Evolutionary conservation across 129 eudicot species (phyloP).

Genomic region (Escallonia rubra): DNA sequence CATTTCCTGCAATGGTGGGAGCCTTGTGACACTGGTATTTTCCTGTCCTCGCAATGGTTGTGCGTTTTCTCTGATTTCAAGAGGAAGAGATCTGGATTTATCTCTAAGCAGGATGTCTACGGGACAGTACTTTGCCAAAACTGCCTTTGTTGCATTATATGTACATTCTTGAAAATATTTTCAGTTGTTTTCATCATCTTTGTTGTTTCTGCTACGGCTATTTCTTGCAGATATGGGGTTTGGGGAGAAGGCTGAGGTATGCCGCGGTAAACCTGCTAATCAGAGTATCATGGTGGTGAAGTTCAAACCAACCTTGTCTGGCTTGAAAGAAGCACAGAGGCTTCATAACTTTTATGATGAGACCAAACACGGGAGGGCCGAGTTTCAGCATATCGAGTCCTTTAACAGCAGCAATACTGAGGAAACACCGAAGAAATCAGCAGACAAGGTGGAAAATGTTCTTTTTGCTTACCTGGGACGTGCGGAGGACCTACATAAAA

Average conservation of each 20-base stretch:
- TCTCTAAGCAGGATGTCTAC: no score
- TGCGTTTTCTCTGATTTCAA: no score
- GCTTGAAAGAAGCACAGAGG: constrained; percentile 46
- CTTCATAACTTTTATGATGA: constrained; percentile 25
- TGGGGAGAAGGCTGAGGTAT: constrained; percentile 25
- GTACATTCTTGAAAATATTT: no score
- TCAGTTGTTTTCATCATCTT: neutral
- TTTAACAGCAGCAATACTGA: neutral
- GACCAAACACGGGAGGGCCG: constrained; percentile 36
- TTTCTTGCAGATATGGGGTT: constrained; percentile 35
- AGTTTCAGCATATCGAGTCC: constrained; percentile 10
- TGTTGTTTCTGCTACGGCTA: neutral
- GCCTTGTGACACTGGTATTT: no score
- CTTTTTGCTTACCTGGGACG: constrained; percentile 43
- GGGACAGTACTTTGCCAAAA: no score
- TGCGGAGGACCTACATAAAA: constrained; percentile 38
- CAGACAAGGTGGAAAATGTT: constrained; percentile 9
- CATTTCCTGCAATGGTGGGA: no score
- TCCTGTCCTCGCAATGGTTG: no score
- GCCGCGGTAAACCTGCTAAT: constrained; percentile 42
- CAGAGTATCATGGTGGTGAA: constrained; percentile 37
- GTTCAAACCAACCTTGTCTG: constrained; percentile 43
- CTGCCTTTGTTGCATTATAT: no score
- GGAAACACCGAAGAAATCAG: constrained; percentile 5
- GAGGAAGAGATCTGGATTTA: no score